phyloP scores from a whole-genome alignment of 352 stramenopile species.

The Phytopythium chamaehyphon region DNA sequence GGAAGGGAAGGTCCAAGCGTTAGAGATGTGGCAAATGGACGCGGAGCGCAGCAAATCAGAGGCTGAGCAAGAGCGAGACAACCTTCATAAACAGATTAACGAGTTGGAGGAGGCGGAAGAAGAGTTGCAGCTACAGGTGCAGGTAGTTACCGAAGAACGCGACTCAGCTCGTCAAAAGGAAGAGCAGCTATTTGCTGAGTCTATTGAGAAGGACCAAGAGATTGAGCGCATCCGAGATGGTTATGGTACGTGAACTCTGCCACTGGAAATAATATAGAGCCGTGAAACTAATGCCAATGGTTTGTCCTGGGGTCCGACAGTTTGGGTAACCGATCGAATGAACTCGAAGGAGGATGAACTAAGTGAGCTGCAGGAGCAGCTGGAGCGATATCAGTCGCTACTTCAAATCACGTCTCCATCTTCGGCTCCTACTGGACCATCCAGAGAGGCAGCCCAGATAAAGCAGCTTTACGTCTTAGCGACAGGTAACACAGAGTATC shows the following conservation, averaged over 20 bases:
- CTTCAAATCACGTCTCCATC: conserved; percentile 44
- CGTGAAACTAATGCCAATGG: background rate
- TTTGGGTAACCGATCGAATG: conserved; percentile 87
- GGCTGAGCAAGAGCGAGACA: conserved; percentile 32
- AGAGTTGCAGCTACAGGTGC: conserved; percentile 73
- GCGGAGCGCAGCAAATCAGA: conserved; percentile 18
- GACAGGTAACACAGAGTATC: conserved; percentile 14
- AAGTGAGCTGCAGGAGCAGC: conserved; percentile 77
- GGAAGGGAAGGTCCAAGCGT: conserved; percentile 48
- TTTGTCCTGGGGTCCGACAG: conserved; percentile 28
- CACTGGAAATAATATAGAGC: background rate
- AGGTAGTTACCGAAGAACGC: conserved; percentile 81
- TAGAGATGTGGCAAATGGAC: conserved; percentile 42
- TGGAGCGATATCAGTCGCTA: conserved; percentile 80
- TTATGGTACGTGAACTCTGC: conserved; percentile 43
- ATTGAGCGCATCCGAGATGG: conserved; percentile 85
- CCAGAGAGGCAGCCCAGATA: conserved; percentile 16
- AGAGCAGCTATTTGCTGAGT: conserved; percentile 78
- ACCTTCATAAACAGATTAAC: conserved; percentile 37
- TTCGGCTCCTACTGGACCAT: conserved; percentile 17
- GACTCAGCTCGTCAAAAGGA: conserved; percentile 80
- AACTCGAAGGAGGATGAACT: conserved; percentile 87
- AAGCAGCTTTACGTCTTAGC: conserved; percentile 36
- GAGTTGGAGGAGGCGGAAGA: conserved; percentile 70
- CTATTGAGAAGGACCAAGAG: conserved; percentile 85